phyloP scores from a whole-genome alignment of 345 rosid genomes.

The Odontarrhena argentea region DNA sequence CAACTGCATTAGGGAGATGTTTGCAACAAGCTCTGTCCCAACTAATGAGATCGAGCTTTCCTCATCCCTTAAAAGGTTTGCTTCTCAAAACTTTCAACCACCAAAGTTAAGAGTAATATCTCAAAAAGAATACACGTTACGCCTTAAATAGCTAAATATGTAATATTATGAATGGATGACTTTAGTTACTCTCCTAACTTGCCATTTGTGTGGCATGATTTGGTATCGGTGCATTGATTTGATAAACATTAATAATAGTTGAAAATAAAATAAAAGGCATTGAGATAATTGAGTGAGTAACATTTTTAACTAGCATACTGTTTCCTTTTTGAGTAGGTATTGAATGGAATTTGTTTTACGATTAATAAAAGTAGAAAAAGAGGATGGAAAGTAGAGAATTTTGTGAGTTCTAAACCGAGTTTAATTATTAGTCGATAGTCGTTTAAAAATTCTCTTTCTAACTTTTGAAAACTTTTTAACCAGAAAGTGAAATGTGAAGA shows the following conservation, averaged over 20 bases:
- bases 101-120: no score
- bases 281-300: neutral
- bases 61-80: no score
- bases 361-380: neutral
- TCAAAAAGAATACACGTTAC: no score
- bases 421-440: slow-evolving; percentile 16
- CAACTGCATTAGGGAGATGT: no score
- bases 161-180: no score
- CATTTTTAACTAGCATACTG: neutral
- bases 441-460: slow-evolving; percentile 27
- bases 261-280: neutral
- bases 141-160: no score
- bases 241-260: neutral
- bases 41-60: no score
- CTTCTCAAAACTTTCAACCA: no score
- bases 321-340: neutral
- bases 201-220: no score
- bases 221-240: no score
- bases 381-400: neutral
- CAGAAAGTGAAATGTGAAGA: slow-evolving; percentile 39
- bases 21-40: no score
- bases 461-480: slow-evolving; percentile 29
- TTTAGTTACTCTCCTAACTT: no score
- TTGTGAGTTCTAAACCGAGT: neutral
- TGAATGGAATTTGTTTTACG: neutral